Percentiles rank a stretch among this genome's conserved stretches.
Conservation (phyloP, 306 rosid genomes). For the Vachellia pachyceras region DNA sequence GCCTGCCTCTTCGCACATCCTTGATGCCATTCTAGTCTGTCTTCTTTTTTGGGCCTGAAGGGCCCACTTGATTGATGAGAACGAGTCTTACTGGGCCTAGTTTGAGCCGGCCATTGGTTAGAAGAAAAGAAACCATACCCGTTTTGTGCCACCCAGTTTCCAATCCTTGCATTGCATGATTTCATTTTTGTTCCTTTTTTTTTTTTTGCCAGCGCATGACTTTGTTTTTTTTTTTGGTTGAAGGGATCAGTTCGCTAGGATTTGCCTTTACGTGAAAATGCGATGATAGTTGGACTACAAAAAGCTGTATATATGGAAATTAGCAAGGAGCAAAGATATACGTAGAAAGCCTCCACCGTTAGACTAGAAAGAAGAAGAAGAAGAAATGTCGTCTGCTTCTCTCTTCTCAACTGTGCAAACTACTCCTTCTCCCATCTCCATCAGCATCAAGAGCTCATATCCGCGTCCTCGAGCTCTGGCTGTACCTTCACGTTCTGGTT, state of each 20-base stretch:
- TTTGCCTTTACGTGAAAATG: neutral
- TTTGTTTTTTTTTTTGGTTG: too few relatives aligned
- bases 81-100: neutral
- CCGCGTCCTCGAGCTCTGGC: slow-evolving; percentile 3
- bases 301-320: neutral
- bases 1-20: neutral
- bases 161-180: neutral
- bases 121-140: neutral
- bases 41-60: neutral
- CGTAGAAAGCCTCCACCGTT: neutral
- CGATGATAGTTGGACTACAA: neutral
- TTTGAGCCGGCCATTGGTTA: neutral
- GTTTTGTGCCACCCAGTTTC: neutral
- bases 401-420: slow-evolving; percentile 21
- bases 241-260: too few relatives aligned
- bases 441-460: neutral
- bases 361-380: neutral
- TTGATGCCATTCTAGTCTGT: neutral
- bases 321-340: neutral
- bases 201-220: too few relatives aligned
- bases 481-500: slow-evolving; percentile 11
- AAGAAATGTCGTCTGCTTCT: slow-evolving; percentile 32
- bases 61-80: neutral
- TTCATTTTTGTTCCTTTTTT: too few relatives aligned
- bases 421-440: slow-evolving; percentile 25